Conservation (phyloP, 805 yeast genomes). For the Yarrowia keelungensis region DNA sequence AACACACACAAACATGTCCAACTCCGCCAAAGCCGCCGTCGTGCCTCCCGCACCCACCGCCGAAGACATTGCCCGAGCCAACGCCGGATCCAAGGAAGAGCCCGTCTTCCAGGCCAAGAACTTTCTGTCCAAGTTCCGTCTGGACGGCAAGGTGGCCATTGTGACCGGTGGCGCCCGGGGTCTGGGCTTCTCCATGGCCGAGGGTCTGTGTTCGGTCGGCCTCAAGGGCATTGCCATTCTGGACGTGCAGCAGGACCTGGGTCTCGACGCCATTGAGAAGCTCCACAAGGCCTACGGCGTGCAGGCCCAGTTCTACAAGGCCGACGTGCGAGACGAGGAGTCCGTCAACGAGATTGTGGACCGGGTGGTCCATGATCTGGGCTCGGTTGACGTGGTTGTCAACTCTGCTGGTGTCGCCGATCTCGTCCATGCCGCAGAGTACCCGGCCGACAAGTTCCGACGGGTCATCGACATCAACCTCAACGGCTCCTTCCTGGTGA, state of each 20-base stretch:
- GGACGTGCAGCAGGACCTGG: constrained; percentile 67
- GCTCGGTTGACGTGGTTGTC: constrained; percentile 62
- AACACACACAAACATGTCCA: constrained; percentile 39
- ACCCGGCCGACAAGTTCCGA: constrained; percentile 68
- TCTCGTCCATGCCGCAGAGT: constrained; percentile 71
- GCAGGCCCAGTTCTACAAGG: constrained; percentile 67
- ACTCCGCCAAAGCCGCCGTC: constrained; percentile 49
- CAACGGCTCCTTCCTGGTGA: constrained; percentile 69
- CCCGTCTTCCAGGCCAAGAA: constrained; percentile 51
- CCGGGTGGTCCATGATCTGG: constrained; percentile 61
- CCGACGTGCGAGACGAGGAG: constrained; percentile 63
- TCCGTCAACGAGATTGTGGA: constrained; percentile 60
- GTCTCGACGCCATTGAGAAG: constrained; percentile 65
- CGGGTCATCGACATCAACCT: constrained; percentile 69
- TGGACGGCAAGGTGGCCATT: constrained; percentile 64
- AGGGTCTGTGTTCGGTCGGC: constrained; percentile 64
- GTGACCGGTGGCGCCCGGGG: constrained; percentile 77
- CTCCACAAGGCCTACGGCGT: constrained; percentile 60
- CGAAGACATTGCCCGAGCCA: constrained; percentile 51
- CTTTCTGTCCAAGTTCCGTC: constrained; percentile 55
- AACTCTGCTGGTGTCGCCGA: constrained; percentile 75
- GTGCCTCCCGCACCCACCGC: constrained; percentile 54
- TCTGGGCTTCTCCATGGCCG: constrained; percentile 64
- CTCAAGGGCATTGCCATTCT: constrained; percentile 60
- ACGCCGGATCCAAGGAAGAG: constrained; percentile 47